These are phyloP conservation scores for Penicillium sp. DNA, from an alignment of 2,329 filamentous ascomycete species.

Conservation along the genomic window DNA sequence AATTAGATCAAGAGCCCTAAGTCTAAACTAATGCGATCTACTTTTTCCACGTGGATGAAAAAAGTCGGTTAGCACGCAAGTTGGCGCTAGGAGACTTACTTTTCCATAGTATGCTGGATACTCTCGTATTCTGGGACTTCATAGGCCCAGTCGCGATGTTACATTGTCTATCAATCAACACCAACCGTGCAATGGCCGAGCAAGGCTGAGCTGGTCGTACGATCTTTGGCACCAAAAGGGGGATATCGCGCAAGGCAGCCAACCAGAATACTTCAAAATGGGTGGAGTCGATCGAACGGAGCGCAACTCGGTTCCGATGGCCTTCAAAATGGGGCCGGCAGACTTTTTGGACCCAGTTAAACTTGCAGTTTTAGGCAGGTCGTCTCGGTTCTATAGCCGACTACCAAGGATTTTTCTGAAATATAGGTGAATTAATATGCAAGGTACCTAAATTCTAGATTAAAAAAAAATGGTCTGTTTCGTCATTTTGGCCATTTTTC, in stretches of 20 bases:
- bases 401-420: no score
- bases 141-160: not conserved
- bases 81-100: not conserved
- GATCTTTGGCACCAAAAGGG: not conserved
- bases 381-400: not conserved
- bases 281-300: constrained; percentile 10
- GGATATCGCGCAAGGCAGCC: not conserved
- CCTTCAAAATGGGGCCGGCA: not conserved
- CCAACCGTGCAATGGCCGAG: not conserved
- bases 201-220: not conserved
- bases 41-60: not conserved
- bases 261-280: not conserved
- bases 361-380: constrained; percentile 12
- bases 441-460: no score
- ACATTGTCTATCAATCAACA: not conserved
- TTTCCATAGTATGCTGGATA: not conserved
- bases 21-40: not conserved
- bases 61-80: not conserved
- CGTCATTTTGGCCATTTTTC: not conserved
- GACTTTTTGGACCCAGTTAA: not conserved
- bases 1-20: not conserved
- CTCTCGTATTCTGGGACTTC: not conserved
- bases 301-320: constrained; percentile 6
- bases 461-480: no score
- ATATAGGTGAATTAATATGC: not conserved